Evolutionary conservation across 2,329 filamentous ascomycete genomes (phyloP).

Genomic region (Ambrosiella beaveri): DNA sequence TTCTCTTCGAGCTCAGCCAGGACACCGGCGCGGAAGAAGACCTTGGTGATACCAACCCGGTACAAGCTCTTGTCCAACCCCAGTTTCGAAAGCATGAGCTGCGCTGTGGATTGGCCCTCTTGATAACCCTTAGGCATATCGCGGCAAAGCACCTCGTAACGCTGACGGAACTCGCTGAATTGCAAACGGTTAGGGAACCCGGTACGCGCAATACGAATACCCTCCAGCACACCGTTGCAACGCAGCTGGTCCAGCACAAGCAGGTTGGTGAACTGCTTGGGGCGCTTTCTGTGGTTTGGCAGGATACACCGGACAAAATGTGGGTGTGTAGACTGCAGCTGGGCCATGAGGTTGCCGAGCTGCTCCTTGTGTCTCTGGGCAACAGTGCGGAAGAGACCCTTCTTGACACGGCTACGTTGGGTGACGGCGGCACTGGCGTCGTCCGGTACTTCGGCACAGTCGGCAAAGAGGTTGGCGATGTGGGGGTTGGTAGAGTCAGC

Average conservation of each 20-base stretch:
- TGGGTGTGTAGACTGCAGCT: conserved; percentile 88
- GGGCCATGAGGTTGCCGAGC: conserved; percentile 85
- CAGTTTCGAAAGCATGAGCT: conserved; percentile 77
- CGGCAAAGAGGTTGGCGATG: conserved; percentile 66
- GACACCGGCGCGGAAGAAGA: conserved; percentile 94
- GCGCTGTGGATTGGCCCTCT: conserved; percentile 72
- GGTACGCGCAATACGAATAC: conserved; percentile 89
- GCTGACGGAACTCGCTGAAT: conserved; percentile 84
- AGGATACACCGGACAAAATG: conserved; percentile 97
- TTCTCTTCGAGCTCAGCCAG: conserved; percentile 93
- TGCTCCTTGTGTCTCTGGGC: conserved; percentile 97
- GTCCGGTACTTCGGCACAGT: conserved; percentile 72
- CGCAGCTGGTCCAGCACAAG: conserved; percentile 95
- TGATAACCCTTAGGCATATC: conserved; percentile 81
- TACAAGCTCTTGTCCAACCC: conserved; percentile 73
- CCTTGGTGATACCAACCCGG: conserved; percentile 87
- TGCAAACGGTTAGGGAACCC: conserved; percentile 88
- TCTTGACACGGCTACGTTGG: conserved; percentile 72
- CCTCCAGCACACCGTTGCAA: conserved; percentile 98
- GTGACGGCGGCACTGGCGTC: conserved; percentile 38
- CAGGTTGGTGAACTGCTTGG: conserved; percentile 78
- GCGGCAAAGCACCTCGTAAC: conserved; percentile 84
- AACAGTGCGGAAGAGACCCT: conserved; percentile 89
- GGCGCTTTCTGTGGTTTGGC: conserved; percentile 92
- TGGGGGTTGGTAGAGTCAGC: conserved; percentile 70